These are phyloP conservation scores for Leccinum subtestaceum DNA, from an alignment of 768 basidiomycete genomes.

Conservation along the genomic window DNA sequence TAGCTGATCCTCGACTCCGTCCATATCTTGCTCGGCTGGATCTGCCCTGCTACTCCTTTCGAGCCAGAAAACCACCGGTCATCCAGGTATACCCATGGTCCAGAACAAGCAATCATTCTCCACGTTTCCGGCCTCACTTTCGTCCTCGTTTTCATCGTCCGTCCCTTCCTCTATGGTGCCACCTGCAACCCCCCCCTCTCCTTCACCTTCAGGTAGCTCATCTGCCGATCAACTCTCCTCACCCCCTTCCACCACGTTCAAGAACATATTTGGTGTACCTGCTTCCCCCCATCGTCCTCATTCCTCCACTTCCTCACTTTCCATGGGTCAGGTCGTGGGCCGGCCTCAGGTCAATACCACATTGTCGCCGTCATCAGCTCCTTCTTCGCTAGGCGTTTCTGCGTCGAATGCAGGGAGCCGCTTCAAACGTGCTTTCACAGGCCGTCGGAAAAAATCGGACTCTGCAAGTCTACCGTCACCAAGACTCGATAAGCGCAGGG, in stretches of 20 bases:
- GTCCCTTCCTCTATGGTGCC: conserved; percentile 40
- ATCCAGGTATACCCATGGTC: conserved; percentile 27
- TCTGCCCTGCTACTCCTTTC: conserved; percentile 16
- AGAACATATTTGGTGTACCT: conserved; percentile 31
- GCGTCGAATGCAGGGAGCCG: conserved; percentile 25
- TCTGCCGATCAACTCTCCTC: conserved; percentile 42
- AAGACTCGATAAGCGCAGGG: conserved; percentile 22
- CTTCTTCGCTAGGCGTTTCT: conserved; percentile 23
- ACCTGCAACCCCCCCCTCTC: conserved; percentile 35
- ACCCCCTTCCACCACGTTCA: conserved; percentile 35
- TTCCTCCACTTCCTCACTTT: conserved; percentile 25
- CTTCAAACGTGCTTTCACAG: conserved; percentile 32
- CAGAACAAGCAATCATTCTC: conserved; percentile 38
- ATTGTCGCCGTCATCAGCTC: conserved; percentile 29
- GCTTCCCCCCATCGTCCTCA: conserved; percentile 22
- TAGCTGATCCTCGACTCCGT: conserved; percentile 26
- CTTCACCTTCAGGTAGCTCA: conserved; percentile 42
- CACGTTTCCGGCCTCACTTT: conserved; percentile 40
- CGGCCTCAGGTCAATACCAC: conserved; percentile 27
- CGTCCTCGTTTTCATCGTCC: conserved; percentile 46
- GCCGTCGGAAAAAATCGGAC: conserved; percentile 35
- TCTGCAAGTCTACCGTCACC: conserved; percentile 16
- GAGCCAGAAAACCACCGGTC: conserved; percentile 19
- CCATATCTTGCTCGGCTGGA: conserved; percentile 26
- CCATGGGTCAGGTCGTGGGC: conserved; percentile 36